These are phyloP conservation scores for Russula vinacea DNA, from an alignment of 768 basidiomycete genomes.

Conservation along the genomic window DNA sequence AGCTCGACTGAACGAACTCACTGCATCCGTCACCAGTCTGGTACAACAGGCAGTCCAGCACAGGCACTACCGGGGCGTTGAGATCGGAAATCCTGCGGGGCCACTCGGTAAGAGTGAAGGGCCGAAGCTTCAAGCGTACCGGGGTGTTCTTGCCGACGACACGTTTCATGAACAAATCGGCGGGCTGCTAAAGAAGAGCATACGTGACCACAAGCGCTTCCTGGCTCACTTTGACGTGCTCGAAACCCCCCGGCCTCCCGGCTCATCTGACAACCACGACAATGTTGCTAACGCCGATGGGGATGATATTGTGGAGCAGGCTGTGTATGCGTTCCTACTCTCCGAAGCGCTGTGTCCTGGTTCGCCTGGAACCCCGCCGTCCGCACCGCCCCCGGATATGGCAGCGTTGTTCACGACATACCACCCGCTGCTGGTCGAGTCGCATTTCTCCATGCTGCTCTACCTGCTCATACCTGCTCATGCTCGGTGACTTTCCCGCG, in stretches of 20 bases:
- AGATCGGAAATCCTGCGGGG: constrained; percentile 77
- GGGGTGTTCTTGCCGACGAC: constrained; percentile 52
- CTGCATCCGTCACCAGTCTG: constrained; percentile 32
- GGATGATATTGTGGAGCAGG: constrained; percentile 49
- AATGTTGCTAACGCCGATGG: constrained; percentile 2
- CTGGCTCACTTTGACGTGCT: constrained; percentile 78
- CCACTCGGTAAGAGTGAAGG: constrained; percentile 61
- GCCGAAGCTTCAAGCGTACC: constrained; percentile 61
- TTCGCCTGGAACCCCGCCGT: constrained; percentile 40
- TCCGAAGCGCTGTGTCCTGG: constrained; percentile 70
- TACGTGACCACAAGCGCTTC: constrained; percentile 84
- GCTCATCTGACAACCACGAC: constrained; percentile 1
- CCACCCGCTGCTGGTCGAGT: constrained; percentile 87
- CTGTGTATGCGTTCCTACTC: constrained; percentile 65
- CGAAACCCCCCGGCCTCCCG: constrained; percentile 39
- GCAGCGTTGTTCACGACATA: constrained; percentile 82
- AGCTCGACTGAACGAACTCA: constrained; percentile 29
- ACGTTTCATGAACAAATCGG: constrained; percentile 59
- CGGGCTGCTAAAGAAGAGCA: constrained; percentile 62
- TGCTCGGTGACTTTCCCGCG: constrained; percentile 69
- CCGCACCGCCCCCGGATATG: constrained; percentile 40
- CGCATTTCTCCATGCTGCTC: constrained; percentile 76
- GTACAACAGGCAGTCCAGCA: constrained; percentile 64
- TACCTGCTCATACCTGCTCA: constrained; percentile 71
- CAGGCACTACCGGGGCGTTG: constrained; percentile 79